phyloP scores from a whole-genome alignment of 2,329 filamentous ascomycete genomes.

The Clonostachys solani region DNA sequence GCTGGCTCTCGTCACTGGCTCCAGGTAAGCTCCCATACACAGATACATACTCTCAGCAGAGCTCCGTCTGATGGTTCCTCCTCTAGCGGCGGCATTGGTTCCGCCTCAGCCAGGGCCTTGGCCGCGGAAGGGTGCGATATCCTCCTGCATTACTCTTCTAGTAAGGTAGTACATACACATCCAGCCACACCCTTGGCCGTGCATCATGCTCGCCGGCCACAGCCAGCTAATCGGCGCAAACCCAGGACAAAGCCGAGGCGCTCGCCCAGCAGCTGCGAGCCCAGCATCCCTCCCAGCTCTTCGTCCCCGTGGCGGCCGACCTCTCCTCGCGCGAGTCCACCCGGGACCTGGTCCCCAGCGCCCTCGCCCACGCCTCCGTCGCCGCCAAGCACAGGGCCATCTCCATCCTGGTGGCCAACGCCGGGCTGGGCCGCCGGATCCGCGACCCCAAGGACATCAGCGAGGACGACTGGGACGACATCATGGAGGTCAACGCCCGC shows the following conservation, averaged over 20 bases:
- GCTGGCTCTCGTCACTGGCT: conserved; percentile 24
- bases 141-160: conserved; percentile 25
- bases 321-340: conserved; percentile 17
- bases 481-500: conserved; percentile 50
- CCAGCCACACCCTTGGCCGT: not conserved
- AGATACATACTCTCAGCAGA: not conserved
- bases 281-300: conserved; percentile 17
- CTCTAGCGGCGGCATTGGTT: conserved; percentile 26
- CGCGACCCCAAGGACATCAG: conserved; percentile 22
- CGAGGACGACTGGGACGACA: conserved; percentile 28
- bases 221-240: not conserved
- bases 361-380: conserved; percentile 9
- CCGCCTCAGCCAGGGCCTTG: conserved; percentile 19
- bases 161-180: conserved; percentile 11
- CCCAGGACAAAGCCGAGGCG: conserved; percentile 20
- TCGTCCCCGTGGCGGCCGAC: conserved; percentile 16
- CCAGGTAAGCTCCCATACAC: conserved; percentile 15
- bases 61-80: not conserved
- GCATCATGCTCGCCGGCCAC: not conserved
- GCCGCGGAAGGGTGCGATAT: conserved; percentile 28
- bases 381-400: conserved; percentile 16
- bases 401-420: conserved; percentile 23
- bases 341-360: conserved; percentile 11
- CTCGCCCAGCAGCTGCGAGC: conserved; percentile 16
- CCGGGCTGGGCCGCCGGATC: conserved; percentile 23